A percentile compares a stretch with the other conserved stretches of the same genome.
Evolutionary conservation across 352 stramenopile genomes (phyloP).

Genomic region (Globisporangium middletonii): DNA sequence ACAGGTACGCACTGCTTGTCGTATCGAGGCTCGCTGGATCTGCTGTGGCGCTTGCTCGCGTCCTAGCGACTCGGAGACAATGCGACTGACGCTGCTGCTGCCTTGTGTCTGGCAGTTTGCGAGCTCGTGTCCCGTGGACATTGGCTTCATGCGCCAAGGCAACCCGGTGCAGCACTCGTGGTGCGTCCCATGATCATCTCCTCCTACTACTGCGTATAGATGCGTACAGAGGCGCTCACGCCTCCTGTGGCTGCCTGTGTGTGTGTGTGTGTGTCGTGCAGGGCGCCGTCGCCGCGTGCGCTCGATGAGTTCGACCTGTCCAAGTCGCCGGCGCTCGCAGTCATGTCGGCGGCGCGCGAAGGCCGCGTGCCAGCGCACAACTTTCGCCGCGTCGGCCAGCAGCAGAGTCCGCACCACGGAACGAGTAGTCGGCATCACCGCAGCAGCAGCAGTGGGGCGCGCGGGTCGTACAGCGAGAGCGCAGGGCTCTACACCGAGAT

Average conservation of each 20-base stretch:
- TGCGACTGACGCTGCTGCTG: neutral
- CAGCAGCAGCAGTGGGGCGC: constrained; percentile 6
- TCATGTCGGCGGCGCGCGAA: constrained; percentile 57
- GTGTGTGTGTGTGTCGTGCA: neutral
- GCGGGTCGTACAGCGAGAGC: neutral
- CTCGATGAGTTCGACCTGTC: constrained; percentile 67
- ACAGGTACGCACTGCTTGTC: constrained; percentile 22
- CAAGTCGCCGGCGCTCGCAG: constrained; percentile 55
- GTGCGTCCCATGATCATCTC: constrained; percentile 13
- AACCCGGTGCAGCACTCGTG: constrained; percentile 34
- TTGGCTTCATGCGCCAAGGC: constrained; percentile 44
- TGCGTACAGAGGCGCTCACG: neutral
- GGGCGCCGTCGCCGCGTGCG: constrained; percentile 21
- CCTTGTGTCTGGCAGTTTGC: constrained; percentile 32
- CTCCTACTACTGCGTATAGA: neutral
- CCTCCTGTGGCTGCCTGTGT: too few relatives aligned
- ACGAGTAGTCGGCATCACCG: neutral
- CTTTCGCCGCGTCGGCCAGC: constrained; percentile 9
- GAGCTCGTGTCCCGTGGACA: constrained; percentile 60
- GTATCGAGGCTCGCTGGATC: constrained; percentile 1
- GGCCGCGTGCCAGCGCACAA: constrained; percentile 16
- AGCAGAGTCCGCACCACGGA: neutral
- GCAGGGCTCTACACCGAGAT: constrained; percentile 7
- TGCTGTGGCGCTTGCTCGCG: neutral
- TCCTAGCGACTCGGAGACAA: too few relatives aligned